Conservation (phyloP, 805 yeast species). For the Starmera quercuum region DNA sequence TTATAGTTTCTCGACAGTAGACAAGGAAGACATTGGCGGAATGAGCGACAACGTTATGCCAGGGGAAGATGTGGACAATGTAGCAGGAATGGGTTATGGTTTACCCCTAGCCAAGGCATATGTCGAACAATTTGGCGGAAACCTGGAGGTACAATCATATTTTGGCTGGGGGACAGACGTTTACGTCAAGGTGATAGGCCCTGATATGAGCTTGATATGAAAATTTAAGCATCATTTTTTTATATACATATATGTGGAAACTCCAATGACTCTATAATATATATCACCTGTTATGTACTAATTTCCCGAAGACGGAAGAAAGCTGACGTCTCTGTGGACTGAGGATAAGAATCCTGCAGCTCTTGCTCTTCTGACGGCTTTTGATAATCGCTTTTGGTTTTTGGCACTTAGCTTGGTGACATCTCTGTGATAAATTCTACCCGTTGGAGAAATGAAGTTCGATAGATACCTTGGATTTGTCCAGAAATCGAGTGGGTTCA, state of each 20-base stretch:
- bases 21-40: slow-evolving; percentile 44
- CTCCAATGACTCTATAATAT: not conserved
- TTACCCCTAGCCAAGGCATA: slow-evolving; percentile 76
- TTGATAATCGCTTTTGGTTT: slow-evolving; percentile 65
- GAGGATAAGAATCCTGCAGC: slow-evolving; percentile 72
- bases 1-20: slow-evolving; percentile 80
- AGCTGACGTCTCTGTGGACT: slow-evolving; percentile 55
- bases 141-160: slow-evolving; percentile 58
- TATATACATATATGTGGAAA: not conserved
- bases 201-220: slow-evolving; percentile 10
- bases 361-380: slow-evolving; percentile 75
- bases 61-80: slow-evolving; percentile 55
- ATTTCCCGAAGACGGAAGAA: slow-evolving; percentile 18
- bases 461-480: slow-evolving; percentile 66
- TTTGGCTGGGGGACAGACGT: slow-evolving; percentile 79
- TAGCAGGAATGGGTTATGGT: slow-evolving; percentile 97
- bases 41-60: slow-evolving; percentile 55
- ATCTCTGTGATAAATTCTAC: slow-evolving; percentile 68
- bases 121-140: slow-evolving; percentile 67
- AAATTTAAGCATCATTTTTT: not conserved
- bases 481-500: slow-evolving; percentile 66
- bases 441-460: slow-evolving; percentile 58
- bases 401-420: slow-evolving; percentile 58
- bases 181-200: slow-evolving; percentile 41
- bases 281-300: not conserved